These are phyloP conservation scores for Mycena metata DNA, from an alignment of 768 basidiomycete species.

Conservation along the genomic window DNA sequence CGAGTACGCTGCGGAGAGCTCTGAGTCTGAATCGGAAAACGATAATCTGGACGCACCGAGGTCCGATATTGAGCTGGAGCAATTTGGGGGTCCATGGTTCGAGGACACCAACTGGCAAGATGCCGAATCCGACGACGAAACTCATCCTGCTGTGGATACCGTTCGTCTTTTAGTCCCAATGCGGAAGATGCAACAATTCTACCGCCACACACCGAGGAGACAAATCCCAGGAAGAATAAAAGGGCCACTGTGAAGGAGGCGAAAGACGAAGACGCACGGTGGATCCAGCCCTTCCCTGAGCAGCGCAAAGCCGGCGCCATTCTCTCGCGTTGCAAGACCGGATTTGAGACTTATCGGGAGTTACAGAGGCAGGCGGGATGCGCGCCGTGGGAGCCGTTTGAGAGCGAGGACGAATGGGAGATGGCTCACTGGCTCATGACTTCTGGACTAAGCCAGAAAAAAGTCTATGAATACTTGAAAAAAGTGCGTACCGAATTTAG, in stretches of 20 bases:
- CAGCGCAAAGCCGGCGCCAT: background rate
- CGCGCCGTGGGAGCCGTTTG: conserved; percentile 45
- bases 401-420: conserved; percentile 47
- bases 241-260: conserved; percentile 17
- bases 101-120: background rate
- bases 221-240: background rate
- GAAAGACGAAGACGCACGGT: conserved; percentile 12
- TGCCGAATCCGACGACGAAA: background rate
- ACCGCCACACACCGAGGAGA: too few species aligned
- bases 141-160: background rate
- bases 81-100: background rate
- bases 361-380: conserved; percentile 29
- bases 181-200: background rate
- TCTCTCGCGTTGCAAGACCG: conserved; percentile 20
- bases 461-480: conserved; percentile 47
- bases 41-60: background rate
- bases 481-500: conserved; percentile 2
- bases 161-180: background rate
- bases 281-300: background rate
- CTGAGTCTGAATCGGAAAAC: background rate
- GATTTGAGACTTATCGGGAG: conserved; percentile 31
- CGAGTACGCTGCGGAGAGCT: background rate
- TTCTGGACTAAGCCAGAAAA: conserved; percentile 41
- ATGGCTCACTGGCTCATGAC: conserved; percentile 49
- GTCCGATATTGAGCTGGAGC: background rate